Percentiles rank a stretch among this genome's conserved stretches.
Conservation (phyloP, 176 grass and related monocot species). For the Melocanna baccifera region DNA sequence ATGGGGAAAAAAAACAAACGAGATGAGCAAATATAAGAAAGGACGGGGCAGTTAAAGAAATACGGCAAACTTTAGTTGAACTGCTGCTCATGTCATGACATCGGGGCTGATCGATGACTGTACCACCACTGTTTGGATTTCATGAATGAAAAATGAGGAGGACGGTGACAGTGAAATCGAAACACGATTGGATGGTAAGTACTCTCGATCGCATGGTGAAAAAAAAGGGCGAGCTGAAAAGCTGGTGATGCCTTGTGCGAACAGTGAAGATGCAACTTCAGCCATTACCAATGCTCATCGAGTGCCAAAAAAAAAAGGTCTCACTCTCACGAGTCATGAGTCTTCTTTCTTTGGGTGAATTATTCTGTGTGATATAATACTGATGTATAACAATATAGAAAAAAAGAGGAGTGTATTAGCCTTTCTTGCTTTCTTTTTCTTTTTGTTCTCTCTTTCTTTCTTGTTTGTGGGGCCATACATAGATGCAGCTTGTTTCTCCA, state of each 20-base stretch:
- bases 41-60: neutral
- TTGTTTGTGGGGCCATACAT: neutral
- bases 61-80: neutral
- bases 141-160: neutral
- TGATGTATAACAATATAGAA: neutral
- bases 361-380: neutral
- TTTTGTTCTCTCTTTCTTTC: neutral
- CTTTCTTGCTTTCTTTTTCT: constrained; percentile 9
- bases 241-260: neutral
- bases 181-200: neutral
- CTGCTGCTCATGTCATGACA: neutral
- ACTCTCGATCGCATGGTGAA: neutral
- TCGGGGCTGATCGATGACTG: neutral
- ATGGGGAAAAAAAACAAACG: neutral
- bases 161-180: neutral
- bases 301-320: neutral
- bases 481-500: neutral
- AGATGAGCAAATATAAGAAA: neutral
- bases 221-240: neutral
- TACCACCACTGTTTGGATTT: neutral
- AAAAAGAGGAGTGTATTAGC: neutral
- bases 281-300: neutral
- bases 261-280: neutral
- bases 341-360: neutral
- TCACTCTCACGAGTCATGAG: neutral